phyloP scores from a whole-genome alignment of 208 protist genomes.

The Wallacemonas sp. region DNA sequence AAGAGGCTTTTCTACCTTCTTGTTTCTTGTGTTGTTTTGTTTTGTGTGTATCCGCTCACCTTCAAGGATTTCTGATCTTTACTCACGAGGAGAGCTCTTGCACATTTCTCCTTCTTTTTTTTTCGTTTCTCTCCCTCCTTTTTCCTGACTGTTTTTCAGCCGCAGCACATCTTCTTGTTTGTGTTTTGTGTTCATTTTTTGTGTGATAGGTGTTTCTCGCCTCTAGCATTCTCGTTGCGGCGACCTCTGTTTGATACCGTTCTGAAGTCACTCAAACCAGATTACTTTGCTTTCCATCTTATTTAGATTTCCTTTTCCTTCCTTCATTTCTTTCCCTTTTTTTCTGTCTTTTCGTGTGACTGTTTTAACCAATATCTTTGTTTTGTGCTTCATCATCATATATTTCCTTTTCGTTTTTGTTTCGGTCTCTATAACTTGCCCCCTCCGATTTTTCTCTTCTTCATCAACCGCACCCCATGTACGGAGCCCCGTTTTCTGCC shows the following conservation, averaged over 20 bases:
- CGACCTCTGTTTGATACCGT: too few relatives aligned
- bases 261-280: too few relatives aligned
- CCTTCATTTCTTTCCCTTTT: neutral
- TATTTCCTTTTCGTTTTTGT: constrained; percentile 12
- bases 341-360: neutral
- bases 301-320: too few relatives aligned
- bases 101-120: constrained; percentile 1
- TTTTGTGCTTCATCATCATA: neutral
- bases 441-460: constrained; percentile 13
- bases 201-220: too few relatives aligned
- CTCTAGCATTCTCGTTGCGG: too few relatives aligned
- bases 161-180: neutral
- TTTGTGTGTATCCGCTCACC: constrained; percentile 1
- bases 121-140: neutral
- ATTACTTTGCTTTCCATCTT: neutral
- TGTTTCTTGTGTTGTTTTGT: neutral
- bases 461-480: neutral
- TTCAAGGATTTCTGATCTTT: neutral
- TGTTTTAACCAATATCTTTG: too few relatives aligned
- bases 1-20: neutral
- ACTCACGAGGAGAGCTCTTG: neutral
- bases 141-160: neutral
- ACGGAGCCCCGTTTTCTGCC: neutral
- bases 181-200: neutral
- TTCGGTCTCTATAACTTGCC: constrained; percentile 15